Percentiles rank a stretch among this genome's conserved stretches.
Evolutionary conservation across 805 yeast genomes (phyloP).

Genomic region (Metschnikowia lachancei): DNA sequence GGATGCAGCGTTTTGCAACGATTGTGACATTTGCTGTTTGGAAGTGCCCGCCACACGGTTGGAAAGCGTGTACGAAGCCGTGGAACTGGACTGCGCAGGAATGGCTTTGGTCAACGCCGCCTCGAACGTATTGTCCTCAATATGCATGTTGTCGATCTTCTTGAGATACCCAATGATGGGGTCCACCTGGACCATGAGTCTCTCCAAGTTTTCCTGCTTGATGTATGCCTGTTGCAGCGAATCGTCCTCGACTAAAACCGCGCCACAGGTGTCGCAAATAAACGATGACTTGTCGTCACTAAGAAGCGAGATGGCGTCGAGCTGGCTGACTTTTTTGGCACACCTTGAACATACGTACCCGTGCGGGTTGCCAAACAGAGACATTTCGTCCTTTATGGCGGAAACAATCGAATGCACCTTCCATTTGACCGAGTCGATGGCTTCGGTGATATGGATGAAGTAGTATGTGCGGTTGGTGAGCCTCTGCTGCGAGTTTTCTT

Average conservation of each 20-base stretch:
- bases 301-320: constrained; percentile 81
- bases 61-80: constrained; percentile 67
- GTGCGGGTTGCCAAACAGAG: constrained; percentile 84
- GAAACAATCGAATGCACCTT: constrained; percentile 85
- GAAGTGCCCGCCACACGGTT: constrained; percentile 38
- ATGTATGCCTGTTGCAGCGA: constrained; percentile 75
- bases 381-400: constrained; percentile 73
- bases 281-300: constrained; percentile 80
- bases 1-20: constrained; percentile 49
- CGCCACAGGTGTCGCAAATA: constrained; percentile 81
- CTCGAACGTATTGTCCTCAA: constrained; percentile 43
- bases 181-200: constrained; percentile 83
- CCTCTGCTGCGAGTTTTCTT: constrained; percentile 55
- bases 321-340: constrained; percentile 71
- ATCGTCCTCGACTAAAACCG: constrained; percentile 79
- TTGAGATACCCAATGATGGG: constrained; percentile 82
- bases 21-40: constrained; percentile 31
- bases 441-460: constrained; percentile 85
- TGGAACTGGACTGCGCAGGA: constrained; percentile 73
- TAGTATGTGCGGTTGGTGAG: constrained; percentile 76
- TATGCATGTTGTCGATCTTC: constrained; percentile 40
- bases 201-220: constrained; percentile 77
- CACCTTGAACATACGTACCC: constrained; percentile 92
- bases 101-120: constrained; percentile 70
- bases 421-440: constrained; percentile 96